A percentile compares a stretch with the other conserved stretches of the same genome.
phyloP scores from a whole-genome alignment of 306 rosid genomes.

The Alnus glutinosa region DNA sequence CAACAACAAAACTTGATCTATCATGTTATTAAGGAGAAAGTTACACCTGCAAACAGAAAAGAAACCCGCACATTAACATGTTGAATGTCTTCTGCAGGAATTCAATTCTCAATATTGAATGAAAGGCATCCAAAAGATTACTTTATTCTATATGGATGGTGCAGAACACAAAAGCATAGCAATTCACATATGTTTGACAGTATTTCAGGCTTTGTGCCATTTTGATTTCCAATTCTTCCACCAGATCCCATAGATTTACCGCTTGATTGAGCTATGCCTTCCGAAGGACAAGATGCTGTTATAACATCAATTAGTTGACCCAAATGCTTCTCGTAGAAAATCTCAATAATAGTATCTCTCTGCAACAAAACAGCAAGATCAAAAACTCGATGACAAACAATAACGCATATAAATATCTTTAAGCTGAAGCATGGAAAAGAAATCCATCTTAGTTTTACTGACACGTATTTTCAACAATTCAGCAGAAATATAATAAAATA shows the following conservation, averaged over 20 bases:
- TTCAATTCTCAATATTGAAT: slow-evolving; percentile 21
- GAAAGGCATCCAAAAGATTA: slow-evolving; percentile 42
- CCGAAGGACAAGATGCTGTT: slow-evolving; percentile 67
- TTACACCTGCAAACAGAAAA: slow-evolving; percentile 59
- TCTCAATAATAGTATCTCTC: slow-evolving; percentile 83
- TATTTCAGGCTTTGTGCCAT: slow-evolving; percentile 79
- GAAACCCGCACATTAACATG: slow-evolving; percentile 19
- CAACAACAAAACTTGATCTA: slow-evolving; percentile 75
- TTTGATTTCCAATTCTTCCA: slow-evolving; percentile 43
- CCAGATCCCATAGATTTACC: slow-evolving; percentile 41
- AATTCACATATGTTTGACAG: slow-evolving; percentile 85
- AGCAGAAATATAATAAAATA: slow-evolving; percentile 57
- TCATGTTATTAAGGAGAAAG: slow-evolving; percentile 68
- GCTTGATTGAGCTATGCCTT: slow-evolving; percentile 43
- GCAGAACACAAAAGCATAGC: slow-evolving; percentile 93
- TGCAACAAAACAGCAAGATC: slow-evolving; percentile 46
- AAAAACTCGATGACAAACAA: slow-evolving; percentile 27
- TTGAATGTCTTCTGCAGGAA: slow-evolving; percentile 15
- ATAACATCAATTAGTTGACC: slow-evolving; percentile 77
- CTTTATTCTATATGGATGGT: slow-evolving; percentile 96
- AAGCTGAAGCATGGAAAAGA: slow-evolving; percentile 25
- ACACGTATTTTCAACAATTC: slow-evolving; percentile 54
- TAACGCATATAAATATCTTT: slow-evolving; percentile 18
- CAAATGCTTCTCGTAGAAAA: slow-evolving; percentile 92
- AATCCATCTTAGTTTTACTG: slow-evolving; percentile 47